Base-by-base conservation (phyloP, 257 asterid species). In the Fraxinus excelsior region DNA sequence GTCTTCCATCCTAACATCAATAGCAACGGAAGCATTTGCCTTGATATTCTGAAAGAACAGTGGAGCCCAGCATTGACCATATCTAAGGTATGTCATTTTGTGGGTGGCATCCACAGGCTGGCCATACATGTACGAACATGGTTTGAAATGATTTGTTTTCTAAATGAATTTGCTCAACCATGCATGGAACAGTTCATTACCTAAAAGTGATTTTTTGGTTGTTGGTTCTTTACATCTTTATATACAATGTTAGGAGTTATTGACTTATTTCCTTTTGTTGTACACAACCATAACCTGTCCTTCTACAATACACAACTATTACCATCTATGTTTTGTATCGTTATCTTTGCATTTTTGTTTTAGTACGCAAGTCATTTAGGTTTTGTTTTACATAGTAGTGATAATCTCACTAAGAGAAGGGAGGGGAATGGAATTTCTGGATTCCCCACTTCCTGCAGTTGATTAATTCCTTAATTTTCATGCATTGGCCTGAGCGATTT, bases 41-140 rank as follows among this genome's bases (percentile, higher is more conserved):
- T 91, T 81, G 96, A 91, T 80, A 91, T 91, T 80, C 90, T 91
- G 2, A 91, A 90, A 79, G 97, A 91, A 79, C 97, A 90, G 69
- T 91, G 97, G 97, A 91, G 97, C 68, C 97, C 96, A 7, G 97
- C 97, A 32, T 76, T 91, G 75, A 91, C 97, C 79, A 90, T 91
- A 76, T 91, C 97, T 25, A 91, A 91, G 96, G 96, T 91, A 74
- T 19, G 32, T 23, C 19, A 62, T 62, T 62, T 26, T 62, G 68
- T 62, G 9, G 26, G 26, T 53, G 11, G 11, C 51, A 13, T 42
- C 51, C 5, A 42, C 51, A 2, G 67, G 34, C 35, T 23, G 32
- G 31, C 67, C 67, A 21, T 60, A 10, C 12, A 60, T 62, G 19
- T 25, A 25, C 19, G 12, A 62, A 8, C 68, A 25, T 62, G 68